Conservation (phyloP, 805 yeast genomes). For the Candida berthetii region DNA sequence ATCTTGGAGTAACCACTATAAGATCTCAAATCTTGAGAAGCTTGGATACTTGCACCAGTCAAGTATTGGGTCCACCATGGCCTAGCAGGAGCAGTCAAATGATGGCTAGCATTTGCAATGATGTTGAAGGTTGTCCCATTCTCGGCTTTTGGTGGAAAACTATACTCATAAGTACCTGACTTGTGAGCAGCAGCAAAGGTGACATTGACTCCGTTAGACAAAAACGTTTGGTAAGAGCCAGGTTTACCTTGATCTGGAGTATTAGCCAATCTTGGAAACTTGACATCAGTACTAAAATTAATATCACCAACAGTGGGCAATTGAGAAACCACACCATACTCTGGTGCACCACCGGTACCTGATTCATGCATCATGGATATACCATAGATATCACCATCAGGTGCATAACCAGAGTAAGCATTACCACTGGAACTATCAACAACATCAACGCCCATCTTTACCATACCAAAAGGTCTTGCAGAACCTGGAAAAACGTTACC, state of each 20-base stretch:
- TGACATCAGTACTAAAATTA: not conserved
- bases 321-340: conserved; percentile 28
- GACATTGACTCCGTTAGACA: conserved; percentile 16
- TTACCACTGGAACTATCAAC: conserved; percentile 18
- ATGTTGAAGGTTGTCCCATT: conserved; percentile 16
- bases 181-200: conserved; percentile 23
- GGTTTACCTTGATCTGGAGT: conserved; percentile 17
- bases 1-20: conserved; percentile 22
- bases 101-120: conserved; percentile 24
- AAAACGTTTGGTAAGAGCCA: conserved; percentile 21
- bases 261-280: conserved; percentile 1
- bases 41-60: conserved; percentile 19
- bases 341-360: conserved; percentile 34
- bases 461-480: conserved; percentile 31
- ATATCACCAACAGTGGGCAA: conserved; percentile 19
- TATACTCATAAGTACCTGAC: conserved; percentile 22
- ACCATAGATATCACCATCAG: conserved; percentile 24
- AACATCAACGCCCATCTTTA: conserved; percentile 28
- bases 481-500: conserved; percentile 32
- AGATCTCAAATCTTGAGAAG: conserved; percentile 7
- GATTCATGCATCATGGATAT: conserved; percentile 32
- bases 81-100: conserved; percentile 20
- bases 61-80: conserved; percentile 28
- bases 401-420: conserved; percentile 28
- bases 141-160: conserved; percentile 16